A percentile compares a stretch with the other conserved stretches of the same genome.
Evolutionary conservation across 2,329 filamentous ascomycete species (phyloP).

Genomic region (Pyrenophora graminea): DNA sequence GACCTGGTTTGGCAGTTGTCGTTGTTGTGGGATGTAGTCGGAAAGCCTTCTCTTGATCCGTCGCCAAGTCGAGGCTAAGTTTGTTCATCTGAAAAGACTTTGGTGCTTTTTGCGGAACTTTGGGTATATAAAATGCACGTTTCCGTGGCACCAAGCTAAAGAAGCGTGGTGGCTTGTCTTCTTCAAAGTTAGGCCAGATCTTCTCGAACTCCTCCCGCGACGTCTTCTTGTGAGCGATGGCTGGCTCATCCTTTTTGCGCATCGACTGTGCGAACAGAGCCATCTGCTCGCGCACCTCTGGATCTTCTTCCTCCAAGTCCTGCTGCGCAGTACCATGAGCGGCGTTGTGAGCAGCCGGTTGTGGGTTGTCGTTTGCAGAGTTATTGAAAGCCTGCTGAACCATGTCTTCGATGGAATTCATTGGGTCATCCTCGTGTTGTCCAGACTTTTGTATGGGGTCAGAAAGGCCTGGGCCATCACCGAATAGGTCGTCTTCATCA

Average conservation of each 20-base stretch:
- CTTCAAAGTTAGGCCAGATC: slow-evolving; percentile 80
- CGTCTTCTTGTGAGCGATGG: slow-evolving; percentile 72
- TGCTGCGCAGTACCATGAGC: slow-evolving; percentile 24
- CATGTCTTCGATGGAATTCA: slow-evolving; percentile 36
- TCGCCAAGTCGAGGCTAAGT: slow-evolving; percentile 80
- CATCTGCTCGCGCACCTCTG: slow-evolving; percentile 42
- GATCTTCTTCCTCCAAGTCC: slow-evolving; percentile 39
- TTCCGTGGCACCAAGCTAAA: slow-evolving; percentile 82
- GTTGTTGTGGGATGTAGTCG: slow-evolving; percentile 65
- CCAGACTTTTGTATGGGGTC: slow-evolving; percentile 30
- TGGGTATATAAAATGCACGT: slow-evolving; percentile 75
- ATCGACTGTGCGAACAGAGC: slow-evolving; percentile 37
- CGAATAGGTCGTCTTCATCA: slow-evolving; percentile 45
- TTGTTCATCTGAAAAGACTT: slow-evolving; percentile 86
- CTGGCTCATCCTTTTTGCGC: slow-evolving; percentile 46
- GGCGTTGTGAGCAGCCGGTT: slow-evolving; percentile 21
- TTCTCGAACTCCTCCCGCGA: slow-evolving; percentile 76
- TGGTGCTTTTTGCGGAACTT: slow-evolving; percentile 76
- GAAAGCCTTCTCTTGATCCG: slow-evolving; percentile 86
- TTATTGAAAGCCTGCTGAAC: slow-evolving; percentile 9
- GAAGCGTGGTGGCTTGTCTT: slow-evolving; percentile 75
- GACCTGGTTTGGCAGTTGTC: slow-evolving; percentile 50
- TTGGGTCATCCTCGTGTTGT: slow-evolving; percentile 47
- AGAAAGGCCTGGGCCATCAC: slow-evolving; percentile 25
- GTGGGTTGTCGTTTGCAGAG: slow-evolving; percentile 22